Base-by-base conservation (phyloP, 352 stramenopile genomes). In the Aphanomyces stellatus region DNA sequence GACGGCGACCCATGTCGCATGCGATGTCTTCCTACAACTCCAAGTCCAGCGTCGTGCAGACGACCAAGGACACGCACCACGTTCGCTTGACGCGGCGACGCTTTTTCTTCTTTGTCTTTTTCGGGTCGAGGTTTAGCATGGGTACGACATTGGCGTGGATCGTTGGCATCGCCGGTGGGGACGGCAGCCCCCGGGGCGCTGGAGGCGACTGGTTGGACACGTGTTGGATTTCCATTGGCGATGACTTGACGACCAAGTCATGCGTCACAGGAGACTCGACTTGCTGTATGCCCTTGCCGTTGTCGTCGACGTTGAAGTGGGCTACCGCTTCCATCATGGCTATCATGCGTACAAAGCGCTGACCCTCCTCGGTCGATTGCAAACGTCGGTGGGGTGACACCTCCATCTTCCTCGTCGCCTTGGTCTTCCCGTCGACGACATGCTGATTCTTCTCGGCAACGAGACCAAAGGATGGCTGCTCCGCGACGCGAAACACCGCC, bases 21-120 rank as follows among this genome's bases (percentile, higher is more conserved):
- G 55, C 22, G 55, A 64, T 11, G 55, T 64, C 40, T 64, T 51
- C 55, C 55, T 64, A 64, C n/a, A 37, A 46, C 37, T n/a, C 37
- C 37, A 40, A 34, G 4, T 25, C 34, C 24, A 43, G 27, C 28
- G 31, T 31, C 7, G 19, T 28, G 24, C 30, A 48, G 5, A 8
- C 15, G 31, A 22, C 15, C 8, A 13, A 43, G 2, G 19, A 5
- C 6, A 4, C 28, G 1, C n/a, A 64, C 55, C 55, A 64, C 35
- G 55, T 51, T 1, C 55, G 55, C 25, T 64, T 64, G 37, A 46
- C 22, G 15, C 55, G 55, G n/a, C 25, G 49, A 15, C 55, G 55
- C 11, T 35, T 30, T 35, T 30, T 22, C 49, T 57, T 57, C 35
- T 51, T 64, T 3, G 7, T 57, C 28, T 53, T 53, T 19, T 28